phyloP scores from a whole-genome alignment of 2,329 filamentous ascomycete genomes.

The Pyrenophora graminea region DNA sequence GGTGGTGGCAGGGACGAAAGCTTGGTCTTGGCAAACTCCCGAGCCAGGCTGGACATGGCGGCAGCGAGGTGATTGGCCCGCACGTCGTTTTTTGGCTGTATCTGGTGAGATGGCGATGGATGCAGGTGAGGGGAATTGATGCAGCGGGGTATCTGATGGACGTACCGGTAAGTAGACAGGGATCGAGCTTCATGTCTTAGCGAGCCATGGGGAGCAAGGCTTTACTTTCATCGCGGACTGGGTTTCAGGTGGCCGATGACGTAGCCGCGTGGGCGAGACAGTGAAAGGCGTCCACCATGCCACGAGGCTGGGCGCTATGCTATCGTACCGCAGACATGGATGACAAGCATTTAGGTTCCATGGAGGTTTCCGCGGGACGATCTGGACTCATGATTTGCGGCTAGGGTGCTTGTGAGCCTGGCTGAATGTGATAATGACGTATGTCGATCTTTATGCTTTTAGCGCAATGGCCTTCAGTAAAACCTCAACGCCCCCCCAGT shows the following conservation, averaged over 20 bases:
- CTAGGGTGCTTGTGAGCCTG: slow-evolving; percentile 10
- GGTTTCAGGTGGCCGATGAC: slow-evolving; percentile 4
- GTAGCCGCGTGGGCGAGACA: background rate
- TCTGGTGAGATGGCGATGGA: slow-evolving; percentile 12
- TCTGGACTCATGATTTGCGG: slow-evolving; percentile 16
- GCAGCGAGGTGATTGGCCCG: slow-evolving; percentile 12
- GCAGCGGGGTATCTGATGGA: slow-evolving; percentile 11
- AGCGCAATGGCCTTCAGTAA: slow-evolving; percentile 22
- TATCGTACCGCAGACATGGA: slow-evolving; percentile 7
- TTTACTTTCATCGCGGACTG: background rate
- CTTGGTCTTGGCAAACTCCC: slow-evolving; percentile 77
- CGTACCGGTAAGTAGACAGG: slow-evolving; percentile 5
- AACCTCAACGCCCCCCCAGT: slow-evolving; percentile 13
- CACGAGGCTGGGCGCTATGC: background rate
- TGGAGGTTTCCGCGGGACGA: slow-evolving; percentile 7
- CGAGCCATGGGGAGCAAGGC: slow-evolving; percentile 4
- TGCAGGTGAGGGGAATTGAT: slow-evolving; percentile 4
- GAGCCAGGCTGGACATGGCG: slow-evolving; percentile 79
- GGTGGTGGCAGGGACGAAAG: slow-evolving; percentile 64
- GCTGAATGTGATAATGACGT: slow-evolving; percentile 21
- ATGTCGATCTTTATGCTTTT: slow-evolving; percentile 18
- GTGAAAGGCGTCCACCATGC: background rate
- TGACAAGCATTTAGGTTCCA: slow-evolving; percentile 1
- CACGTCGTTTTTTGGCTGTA: slow-evolving; percentile 7
- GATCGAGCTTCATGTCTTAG: slow-evolving; percentile 15